Evolutionary conservation across 176 grass and related monocot genomes (phyloP).

Genomic region (Poa pratensis): DNA sequence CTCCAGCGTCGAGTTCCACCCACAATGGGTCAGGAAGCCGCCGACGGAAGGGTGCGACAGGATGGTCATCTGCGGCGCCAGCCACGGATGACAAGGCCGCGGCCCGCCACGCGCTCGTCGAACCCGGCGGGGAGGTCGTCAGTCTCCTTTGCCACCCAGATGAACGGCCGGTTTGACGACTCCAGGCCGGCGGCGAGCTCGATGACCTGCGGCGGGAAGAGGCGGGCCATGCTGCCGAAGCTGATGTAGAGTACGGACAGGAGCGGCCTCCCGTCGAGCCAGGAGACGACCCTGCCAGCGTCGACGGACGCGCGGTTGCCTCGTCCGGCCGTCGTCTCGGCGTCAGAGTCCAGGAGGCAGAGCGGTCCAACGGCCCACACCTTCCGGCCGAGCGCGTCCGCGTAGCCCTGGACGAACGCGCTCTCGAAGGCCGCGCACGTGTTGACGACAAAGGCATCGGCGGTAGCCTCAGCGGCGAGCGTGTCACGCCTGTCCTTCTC

Average conservation of each 20-base stretch:
- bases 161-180: slow-evolving; percentile 34
- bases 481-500: slow-evolving; percentile 9
- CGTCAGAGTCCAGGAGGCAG: slow-evolving; percentile 28
- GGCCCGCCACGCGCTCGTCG: neutral
- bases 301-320: slow-evolving; percentile 43
- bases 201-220: slow-evolving; percentile 33
- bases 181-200: slow-evolving; percentile 58
- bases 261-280: slow-evolving; percentile 47
- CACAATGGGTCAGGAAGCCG: neutral
- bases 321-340: slow-evolving; percentile 13
- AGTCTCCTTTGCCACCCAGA: slow-evolving; percentile 40
- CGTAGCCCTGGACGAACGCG: slow-evolving; percentile 30
- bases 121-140: slow-evolving; percentile 20
- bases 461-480: neutral
- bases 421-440: slow-evolving; percentile 33
- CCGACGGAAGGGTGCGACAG: slow-evolving; percentile 44
- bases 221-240: slow-evolving; percentile 44
- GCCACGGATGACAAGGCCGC: slow-evolving; percentile 45
- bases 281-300: neutral
- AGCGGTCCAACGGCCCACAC: slow-evolving; percentile 57
- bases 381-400: slow-evolving; percentile 37
- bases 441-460: slow-evolving; percentile 40
- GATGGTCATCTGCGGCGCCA: slow-evolving; percentile 59
- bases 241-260: slow-evolving; percentile 53
- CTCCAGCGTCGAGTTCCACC: too few species aligned